Evolutionary conservation across 495 filamentous ascomycete species (phyloP), one percentile per base, ranked within the genome.

Genomic region (Articulospora tetracladia): DNA sequence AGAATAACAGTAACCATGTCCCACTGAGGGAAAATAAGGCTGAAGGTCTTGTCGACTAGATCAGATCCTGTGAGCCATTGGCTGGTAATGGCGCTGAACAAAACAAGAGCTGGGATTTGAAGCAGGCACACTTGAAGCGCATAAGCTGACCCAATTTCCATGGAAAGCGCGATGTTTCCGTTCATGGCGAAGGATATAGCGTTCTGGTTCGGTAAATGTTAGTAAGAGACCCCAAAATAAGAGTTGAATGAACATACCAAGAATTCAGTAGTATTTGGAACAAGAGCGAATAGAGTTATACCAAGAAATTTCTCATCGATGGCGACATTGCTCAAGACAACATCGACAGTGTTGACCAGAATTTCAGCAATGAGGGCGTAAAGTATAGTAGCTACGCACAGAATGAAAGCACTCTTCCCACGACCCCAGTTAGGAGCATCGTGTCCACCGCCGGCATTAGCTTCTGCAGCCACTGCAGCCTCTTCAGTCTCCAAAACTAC

Each of bases 161-260:
- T 98, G 44, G 91, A 96, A 25, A 99, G 79, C 0, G 94, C 94
- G 69, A 99, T 98, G 73, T 99, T 99, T n/a, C 94, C 94, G 67
- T 99, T 98, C 95, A 99, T 99, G 46, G 94, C 94, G 72, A 99
- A 99, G 1, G 92, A 97, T 58, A 99, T 98, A 68, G 95, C 94
- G 70, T 99, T 99, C 90, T 94, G 67, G 1, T 49, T 53, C 28
- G 10, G 53, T 49, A n/a, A 10, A 62, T 13, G 69, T 82, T 68
- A 83, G 76, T n/a, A 57, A 36, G 47, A 53, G 53, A 52, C 34
- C 50, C 55, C 49, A 49, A 11, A 17, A 30, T 17, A 25, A 28
- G 44, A 19, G 59, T 46, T 15, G 7, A 15, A 10, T 30, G 41
- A 36, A 53, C 85, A 73, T 83, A 94, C 91, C 77, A 99, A 70